A percentile compares a stretch with the other conserved stretches of the same genome.
phyloP scores from a whole-genome alignment of 2,329 filamentous ascomycete genomes.

The Clathrospora elynae region DNA sequence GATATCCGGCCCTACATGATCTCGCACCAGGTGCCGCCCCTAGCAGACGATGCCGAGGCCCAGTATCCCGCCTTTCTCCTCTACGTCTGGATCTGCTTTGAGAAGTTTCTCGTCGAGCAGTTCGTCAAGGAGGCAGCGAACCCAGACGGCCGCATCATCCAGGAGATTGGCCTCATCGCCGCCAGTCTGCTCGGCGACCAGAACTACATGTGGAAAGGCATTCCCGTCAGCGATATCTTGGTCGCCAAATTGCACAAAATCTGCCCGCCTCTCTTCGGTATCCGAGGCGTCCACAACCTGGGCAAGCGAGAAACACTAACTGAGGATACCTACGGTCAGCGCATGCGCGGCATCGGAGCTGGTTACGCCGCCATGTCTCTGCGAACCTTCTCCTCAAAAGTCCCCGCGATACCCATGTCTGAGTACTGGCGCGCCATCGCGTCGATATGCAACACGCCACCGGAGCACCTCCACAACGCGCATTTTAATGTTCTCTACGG shows the following conservation, averaged over 20 bases:
- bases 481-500: conserved; percentile 58
- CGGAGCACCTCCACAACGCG: conserved; percentile 54
- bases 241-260: conserved; percentile 82
- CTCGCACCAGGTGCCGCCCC: conserved; percentile 35
- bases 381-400: conserved; percentile 69
- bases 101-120: conserved; percentile 74
- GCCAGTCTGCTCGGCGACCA: conserved; percentile 75
- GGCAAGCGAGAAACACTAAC: conserved; percentile 51
- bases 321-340: conserved; percentile 72
- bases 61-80: conserved; percentile 57
- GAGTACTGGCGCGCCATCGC: conserved; percentile 85
- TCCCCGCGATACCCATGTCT: conserved; percentile 72
- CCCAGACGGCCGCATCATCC: conserved; percentile 58
- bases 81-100: conserved; percentile 76
- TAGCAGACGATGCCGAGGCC: conserved; percentile 37
- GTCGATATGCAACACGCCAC: conserved; percentile 75
- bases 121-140: conserved; percentile 49
- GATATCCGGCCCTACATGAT: conserved; percentile 47
- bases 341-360: conserved; percentile 81
- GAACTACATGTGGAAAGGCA: conserved; percentile 69
- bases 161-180: conserved; percentile 78
- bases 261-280: conserved; percentile 86
- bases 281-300: conserved; percentile 69
- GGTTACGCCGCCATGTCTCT: conserved; percentile 84
- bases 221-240: conserved; percentile 78